Conservation (phyloP, 495 filamentous ascomycete species). For the Ascodesmis nigricans region DNA sequence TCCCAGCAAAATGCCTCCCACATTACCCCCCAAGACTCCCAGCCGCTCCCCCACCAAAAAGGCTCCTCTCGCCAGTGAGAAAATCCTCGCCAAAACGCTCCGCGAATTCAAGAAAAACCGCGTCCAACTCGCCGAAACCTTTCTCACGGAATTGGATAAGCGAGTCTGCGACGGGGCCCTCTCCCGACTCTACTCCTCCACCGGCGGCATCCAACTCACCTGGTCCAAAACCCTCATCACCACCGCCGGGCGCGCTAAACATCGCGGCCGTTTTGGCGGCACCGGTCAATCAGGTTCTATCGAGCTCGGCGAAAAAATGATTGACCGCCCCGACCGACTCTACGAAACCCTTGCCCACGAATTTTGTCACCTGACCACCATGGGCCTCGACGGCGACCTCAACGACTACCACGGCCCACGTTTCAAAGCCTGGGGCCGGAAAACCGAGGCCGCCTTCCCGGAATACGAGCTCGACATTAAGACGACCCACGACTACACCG, state of each 20-base stretch:
- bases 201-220: slow-evolving; percentile 54
- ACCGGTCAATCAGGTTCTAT: background rate
- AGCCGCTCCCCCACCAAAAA: background rate
- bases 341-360: slow-evolving; percentile 81
- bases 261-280: background rate
- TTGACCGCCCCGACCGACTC: slow-evolving; percentile 32
- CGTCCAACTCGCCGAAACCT: slow-evolving; percentile 39
- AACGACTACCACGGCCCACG: slow-evolving; percentile 57
- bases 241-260: slow-evolving; percentile 64
- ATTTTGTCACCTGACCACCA: slow-evolving; percentile 82
- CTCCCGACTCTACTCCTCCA: slow-evolving; percentile 31
- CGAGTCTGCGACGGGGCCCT: slow-evolving; percentile 42
- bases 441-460: slow-evolving; percentile 23
- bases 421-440: slow-evolving; percentile 51
- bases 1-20: background rate
- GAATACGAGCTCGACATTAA: slow-evolving; percentile 47
- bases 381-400: slow-evolving; percentile 47
- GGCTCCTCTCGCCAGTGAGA: background rate
- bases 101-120: slow-evolving; percentile 42
- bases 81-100: background rate
- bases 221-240: slow-evolving; percentile 74
- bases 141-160: slow-evolving; percentile 53
- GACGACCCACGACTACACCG: slow-evolving; percentile 69
- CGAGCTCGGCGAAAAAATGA: background rate
- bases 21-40: background rate